Conservation (phyloP, 305 asterid genomes). For the Rubia tinctorum region DNA sequence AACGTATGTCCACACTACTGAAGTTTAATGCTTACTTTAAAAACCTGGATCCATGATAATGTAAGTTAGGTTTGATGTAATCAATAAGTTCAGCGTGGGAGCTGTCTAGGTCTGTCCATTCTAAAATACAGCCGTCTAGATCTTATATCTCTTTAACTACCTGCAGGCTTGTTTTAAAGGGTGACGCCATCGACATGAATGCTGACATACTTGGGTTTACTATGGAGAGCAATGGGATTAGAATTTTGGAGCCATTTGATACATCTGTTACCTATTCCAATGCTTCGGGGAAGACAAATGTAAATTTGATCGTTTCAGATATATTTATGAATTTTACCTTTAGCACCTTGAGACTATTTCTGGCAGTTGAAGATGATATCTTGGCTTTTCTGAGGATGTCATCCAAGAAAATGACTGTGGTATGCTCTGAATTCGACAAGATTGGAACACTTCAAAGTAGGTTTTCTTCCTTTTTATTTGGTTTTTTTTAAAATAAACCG, state of each 20-base stretch:
- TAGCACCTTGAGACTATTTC: constrained; percentile 81
- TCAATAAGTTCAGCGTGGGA: constrained; percentile 1
- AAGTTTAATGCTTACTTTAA: not conserved
- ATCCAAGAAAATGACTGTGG: constrained; percentile 70
- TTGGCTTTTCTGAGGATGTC: constrained; percentile 83
- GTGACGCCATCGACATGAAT: constrained; percentile 54
- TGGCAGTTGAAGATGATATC: constrained; percentile 92
- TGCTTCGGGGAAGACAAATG: constrained; percentile 69
- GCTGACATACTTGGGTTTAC: constrained; percentile 81
- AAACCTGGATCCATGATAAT: not conserved
- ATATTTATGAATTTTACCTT: constrained; percentile 92
- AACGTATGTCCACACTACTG: not conserved
- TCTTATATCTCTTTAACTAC: constrained; percentile 23
- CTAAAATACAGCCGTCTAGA: constrained; percentile 3
- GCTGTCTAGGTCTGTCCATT: not conserved
- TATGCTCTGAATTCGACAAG: constrained; percentile 90
- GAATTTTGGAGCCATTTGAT: constrained; percentile 94
- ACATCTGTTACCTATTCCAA: constrained; percentile 57
- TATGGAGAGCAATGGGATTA: constrained; percentile 95
- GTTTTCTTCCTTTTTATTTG: constrained; percentile 5
- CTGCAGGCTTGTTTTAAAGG: constrained; percentile 82
- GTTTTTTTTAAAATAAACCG: constrained; percentile 10
- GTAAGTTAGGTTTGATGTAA: constrained; percentile 3
- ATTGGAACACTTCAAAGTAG: constrained; percentile 76
- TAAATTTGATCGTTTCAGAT: constrained; percentile 74